Base-by-base conservation (phyloP, 495 filamentous ascomycete genomes). In the Umbilicaria muhlenbergii region DNA sequence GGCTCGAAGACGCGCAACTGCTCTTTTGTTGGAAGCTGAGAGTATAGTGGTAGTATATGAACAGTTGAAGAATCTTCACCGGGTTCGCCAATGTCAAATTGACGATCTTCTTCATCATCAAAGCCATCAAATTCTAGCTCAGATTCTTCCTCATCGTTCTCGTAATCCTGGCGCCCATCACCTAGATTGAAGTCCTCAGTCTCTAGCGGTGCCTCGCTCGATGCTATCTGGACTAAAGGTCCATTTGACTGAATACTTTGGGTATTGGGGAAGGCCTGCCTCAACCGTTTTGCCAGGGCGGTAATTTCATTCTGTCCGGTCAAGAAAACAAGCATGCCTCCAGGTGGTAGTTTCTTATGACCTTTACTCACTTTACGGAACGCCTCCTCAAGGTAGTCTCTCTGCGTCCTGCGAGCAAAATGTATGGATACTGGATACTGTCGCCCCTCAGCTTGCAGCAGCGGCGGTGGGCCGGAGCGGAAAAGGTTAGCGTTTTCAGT, bases 301-400 rank as follows among this genome's bases (percentile, higher is more conserved):
- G 66, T 68, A 52, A 99, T 96, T 53, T 99, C 92, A 43, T 83
- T 82, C 54, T 94, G 86, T 10, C 92, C 87, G 11, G 92, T 99
- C 42, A 99, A 62, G 51, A 99, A 99, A 11, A 99, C 89, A 39
- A 99, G 75, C 60, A 99, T 84, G 19, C 82, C 85, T 32, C 92
- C 92, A 7, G 84, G 77, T 28, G 92, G 92, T 5, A 99, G 73
- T 51, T 94, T 93, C 34, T 75, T 74, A 58, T 99, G 91, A 7
- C 89, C 91, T 61, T 75, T 79, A 49, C 80, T 80, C 35, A 96
- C 78, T 56, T 95, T 99, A 24, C 74, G 73, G 56, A 84, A 95
- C 4, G 77, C 74, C 52, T 95, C 92, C 31, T 88, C 84, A 5
- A 93, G 70, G 52, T 94, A 99, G 55, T 95, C 87, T 45, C 80